Percentiles rank a stretch among this genome's conserved stretches.
phyloP scores from a whole-genome alignment of 495 filamentous ascomycete genomes.

The Penicillium parvum region DNA sequence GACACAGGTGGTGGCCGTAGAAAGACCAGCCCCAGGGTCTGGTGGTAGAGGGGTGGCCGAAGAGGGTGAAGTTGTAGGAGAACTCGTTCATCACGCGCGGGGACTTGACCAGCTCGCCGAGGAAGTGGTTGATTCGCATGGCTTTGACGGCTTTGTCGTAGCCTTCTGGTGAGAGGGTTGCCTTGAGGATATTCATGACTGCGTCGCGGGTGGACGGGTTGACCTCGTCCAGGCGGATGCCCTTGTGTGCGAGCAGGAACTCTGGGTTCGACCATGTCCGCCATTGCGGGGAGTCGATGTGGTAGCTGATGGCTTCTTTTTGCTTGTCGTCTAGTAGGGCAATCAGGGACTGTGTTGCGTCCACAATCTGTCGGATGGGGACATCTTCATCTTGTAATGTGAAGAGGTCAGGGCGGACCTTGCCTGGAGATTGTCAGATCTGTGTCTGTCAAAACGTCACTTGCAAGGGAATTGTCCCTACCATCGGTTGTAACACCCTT shows the following conservation, averaged over 20 bases:
- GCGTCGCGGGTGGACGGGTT: conserved; percentile 35
- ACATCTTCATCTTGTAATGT: conserved; percentile 56
- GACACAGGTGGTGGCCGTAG: conserved; percentile 73
- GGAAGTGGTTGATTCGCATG: conserved; percentile 76
- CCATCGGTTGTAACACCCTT: conserved; percentile 68
- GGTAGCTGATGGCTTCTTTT: conserved; percentile 44
- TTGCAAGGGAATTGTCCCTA: conserved; percentile 24
- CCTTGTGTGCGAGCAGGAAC: conserved; percentile 58
- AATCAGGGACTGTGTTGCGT: conserved; percentile 42
- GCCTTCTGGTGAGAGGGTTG: conserved; percentile 60
- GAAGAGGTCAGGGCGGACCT: conserved; percentile 53
- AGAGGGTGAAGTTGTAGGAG: conserved; percentile 70
- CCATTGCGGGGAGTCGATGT: conserved; percentile 68
- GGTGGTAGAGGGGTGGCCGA: conserved; percentile 46
- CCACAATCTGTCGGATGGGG: conserved; percentile 52
- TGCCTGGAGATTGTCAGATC: conserved; percentile 33
- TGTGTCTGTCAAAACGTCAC: conserved; percentile 4
- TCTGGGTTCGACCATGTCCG: conserved; percentile 74
- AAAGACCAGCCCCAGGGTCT: conserved; percentile 68
- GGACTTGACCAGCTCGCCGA: conserved; percentile 61
- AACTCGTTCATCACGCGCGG: conserved; percentile 64
- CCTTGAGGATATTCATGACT: conserved; percentile 49
- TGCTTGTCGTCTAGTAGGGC: conserved; percentile 44
- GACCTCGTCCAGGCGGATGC: conserved; percentile 62
- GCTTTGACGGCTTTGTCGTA: conserved; percentile 65